Percentiles rank a stretch among this genome's conserved stretches.
These are phyloP conservation scores for Cocos nucifera DNA, from an alignment of 176 grass and related monocot genomes.

Conservation along the genomic window DNA sequence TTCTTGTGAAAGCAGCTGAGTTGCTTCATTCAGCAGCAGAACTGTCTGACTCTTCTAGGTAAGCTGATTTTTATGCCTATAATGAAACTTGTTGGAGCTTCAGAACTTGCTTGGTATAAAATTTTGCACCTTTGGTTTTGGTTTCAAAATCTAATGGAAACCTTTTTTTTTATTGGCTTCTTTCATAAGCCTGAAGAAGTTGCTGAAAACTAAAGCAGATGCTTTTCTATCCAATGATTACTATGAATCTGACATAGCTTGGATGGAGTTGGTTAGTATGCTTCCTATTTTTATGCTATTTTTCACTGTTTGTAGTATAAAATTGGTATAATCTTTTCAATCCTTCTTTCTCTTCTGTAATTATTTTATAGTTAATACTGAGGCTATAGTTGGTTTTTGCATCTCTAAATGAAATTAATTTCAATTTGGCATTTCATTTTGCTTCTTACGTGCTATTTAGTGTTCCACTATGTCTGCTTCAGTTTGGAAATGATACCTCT, in stretches of 20 bases:
- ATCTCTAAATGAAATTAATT: too few species aligned
- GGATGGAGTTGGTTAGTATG: constrained; percentile 85
- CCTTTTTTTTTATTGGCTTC: constrained; percentile 10
- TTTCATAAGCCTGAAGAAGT: constrained; percentile 63
- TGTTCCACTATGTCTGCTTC: too few species aligned
- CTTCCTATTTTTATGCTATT: constrained; percentile 1
- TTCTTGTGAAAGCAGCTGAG: constrained; percentile 59
- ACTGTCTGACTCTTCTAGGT: constrained; percentile 75
- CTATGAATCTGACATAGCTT: constrained; percentile 94
- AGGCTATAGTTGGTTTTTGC: too few species aligned
- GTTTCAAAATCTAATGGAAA: too few species aligned
- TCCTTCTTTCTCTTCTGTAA: constrained; percentile 8
- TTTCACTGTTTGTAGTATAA: not conserved
- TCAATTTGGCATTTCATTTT: too few species aligned
- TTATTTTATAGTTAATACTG: too few species aligned
- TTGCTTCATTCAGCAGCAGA: constrained; percentile 66
- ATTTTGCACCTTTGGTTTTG: too few species aligned
- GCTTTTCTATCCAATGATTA: constrained; percentile 94
- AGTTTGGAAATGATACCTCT: too few species aligned
- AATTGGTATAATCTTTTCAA: constrained; percentile 10
- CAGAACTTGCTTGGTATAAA: too few species aligned
- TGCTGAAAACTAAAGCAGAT: constrained; percentile 77
- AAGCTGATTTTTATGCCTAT: constrained; percentile 6
- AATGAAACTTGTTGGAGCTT: too few species aligned
- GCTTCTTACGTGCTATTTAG: too few species aligned